Base-by-base conservation (phyloP, 192 early-diverging fungal genomes). In the Podila horticola region DNA sequence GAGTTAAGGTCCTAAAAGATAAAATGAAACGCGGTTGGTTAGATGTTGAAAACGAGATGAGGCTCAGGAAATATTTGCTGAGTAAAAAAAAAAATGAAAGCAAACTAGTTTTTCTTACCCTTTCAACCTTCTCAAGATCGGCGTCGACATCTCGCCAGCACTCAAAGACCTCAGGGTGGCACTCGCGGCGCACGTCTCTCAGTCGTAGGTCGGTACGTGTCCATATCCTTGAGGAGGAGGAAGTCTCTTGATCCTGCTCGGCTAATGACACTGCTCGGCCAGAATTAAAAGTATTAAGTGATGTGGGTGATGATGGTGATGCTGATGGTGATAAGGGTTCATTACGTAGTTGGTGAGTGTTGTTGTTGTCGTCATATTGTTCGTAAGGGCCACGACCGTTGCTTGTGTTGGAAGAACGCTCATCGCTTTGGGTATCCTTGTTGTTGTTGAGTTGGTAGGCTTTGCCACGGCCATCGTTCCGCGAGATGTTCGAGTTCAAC, bases 51-150 rank as follows among this genome's bases (percentile, higher is more conserved):
- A 34, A 30, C 50, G n/a, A 29, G 11, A 26, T 36, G 45, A 9
- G 2, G 26, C 11, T 6, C 5, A 11, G 15, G 30, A 41, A 1
- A 45, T 12, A 38, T 5, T 9, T 33, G n/a, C 3, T 29, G 22
- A 31, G 11, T 17, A 64, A 62, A 64, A 17, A 22, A n/a, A 55
- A 31, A 63, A 55, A 55, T 28, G n/a, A n/a, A n/a, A n/a, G n/a
- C 2, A 29, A 1, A 0, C 5, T 33, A 28, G n/a, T n/a, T n/a
- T 13, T 30, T 62, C 66, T 49, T 79, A 79, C 75, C 66, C 64
- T 65, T 64, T 73, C 77, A 62, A 81, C 77, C 63, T 73, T 81
- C 52, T 81, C 77, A 22, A 81, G 60, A 73, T 81, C 77, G 15
- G 71, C 77, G 22, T 81, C 77, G 4, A 81, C 77, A 49, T 64